Conservation (phyloP, 2,329 filamentous ascomycete genomes). For the Cladophialophora bantiana region DNA sequence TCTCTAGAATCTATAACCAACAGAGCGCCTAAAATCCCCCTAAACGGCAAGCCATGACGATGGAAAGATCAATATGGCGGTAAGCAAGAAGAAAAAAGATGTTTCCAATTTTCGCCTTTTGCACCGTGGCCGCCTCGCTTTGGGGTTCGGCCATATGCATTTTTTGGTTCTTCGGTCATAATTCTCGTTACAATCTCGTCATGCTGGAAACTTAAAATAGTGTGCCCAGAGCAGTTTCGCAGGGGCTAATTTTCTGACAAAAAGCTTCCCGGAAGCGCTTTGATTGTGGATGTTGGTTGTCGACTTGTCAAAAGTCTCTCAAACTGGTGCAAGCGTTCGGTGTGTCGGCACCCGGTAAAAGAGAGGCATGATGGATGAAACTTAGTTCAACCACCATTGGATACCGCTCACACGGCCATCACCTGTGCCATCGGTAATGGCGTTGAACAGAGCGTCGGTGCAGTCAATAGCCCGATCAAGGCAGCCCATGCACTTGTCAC, state of each 20-base stretch:
- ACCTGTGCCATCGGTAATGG: conserved; percentile 42
- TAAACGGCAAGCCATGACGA: background rate
- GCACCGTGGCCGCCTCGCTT: conserved; percentile 7
- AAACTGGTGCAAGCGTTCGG: background rate
- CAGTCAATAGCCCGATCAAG: conserved; percentile 42
- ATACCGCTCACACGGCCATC: conserved; percentile 53
- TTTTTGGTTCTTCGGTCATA: conserved; percentile 18
- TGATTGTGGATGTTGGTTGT: background rate
- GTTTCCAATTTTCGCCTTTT: conserved; percentile 6
- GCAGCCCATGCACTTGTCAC: conserved; percentile 81
- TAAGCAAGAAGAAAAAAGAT: background rate
- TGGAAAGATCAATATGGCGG: background rate
- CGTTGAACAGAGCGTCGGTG: conserved; percentile 48
- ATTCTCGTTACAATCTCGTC: conserved; percentile 19
- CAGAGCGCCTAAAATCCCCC: background rate
- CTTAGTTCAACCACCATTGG: conserved; percentile 50
- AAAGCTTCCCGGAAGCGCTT: conserved; percentile 17
- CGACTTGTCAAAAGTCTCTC: conserved; percentile 4
- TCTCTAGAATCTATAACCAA: conserved; percentile 3
- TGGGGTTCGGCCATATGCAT: conserved; percentile 12
- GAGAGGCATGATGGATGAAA: background rate
- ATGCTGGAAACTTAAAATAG: background rate
- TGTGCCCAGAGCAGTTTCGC: background rate
- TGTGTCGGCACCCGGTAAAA: background rate
- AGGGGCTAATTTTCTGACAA: conserved; percentile 2